phyloP scores from a whole-genome alignment of 129 eudicot species.

The Apium graveolens region DNA sequence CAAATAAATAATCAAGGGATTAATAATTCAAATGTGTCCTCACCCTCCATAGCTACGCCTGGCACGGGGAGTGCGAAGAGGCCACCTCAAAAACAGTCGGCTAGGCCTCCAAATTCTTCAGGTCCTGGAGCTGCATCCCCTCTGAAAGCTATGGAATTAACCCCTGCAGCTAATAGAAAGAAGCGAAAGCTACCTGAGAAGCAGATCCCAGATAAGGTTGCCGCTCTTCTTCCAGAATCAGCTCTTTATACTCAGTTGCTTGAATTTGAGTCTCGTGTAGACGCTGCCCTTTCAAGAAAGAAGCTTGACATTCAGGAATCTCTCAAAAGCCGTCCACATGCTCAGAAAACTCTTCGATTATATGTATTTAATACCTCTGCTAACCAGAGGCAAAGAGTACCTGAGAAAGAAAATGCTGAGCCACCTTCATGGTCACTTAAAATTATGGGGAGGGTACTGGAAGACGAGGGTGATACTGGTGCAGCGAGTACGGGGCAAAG shows the following conservation, averaged over 20 bases:
- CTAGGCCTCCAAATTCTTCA: conserved; percentile 50
- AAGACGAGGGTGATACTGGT: conserved; percentile 40
- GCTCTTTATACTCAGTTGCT: conserved; percentile 70
- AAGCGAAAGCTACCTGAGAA: conserved; percentile 56
- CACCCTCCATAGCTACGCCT: conserved; percentile 48
- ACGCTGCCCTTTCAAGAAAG: conserved; percentile 69
- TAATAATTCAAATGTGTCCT: conserved; percentile 29
- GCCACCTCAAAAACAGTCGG: conserved; percentile 43
- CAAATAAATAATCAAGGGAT: conserved; percentile 21
- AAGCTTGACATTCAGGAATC: conserved; percentile 64
- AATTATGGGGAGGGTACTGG: conserved; percentile 70
- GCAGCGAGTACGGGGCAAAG: conserved; percentile 18
- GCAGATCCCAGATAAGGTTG: conserved; percentile 62
- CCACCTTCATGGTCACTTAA: conserved; percentile 85
- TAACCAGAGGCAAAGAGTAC: conserved; percentile 38
- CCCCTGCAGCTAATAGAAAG: conserved; percentile 75
- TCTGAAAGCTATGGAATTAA: conserved; percentile 74
- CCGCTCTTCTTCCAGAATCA: conserved; percentile 72
- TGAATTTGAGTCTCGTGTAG: conserved; percentile 69
- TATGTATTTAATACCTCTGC: conserved; percentile 64
- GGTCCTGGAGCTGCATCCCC: conserved; percentile 62
- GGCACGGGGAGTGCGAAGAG: conserved; percentile 41
- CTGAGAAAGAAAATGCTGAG: conserved; percentile 32
- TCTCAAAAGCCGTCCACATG: conserved; percentile 45
- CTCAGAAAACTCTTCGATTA: conserved; percentile 61